phyloP scores from a whole-genome alignment of 2,329 filamentous ascomycete genomes.

The Orbilia quercus region DNA sequence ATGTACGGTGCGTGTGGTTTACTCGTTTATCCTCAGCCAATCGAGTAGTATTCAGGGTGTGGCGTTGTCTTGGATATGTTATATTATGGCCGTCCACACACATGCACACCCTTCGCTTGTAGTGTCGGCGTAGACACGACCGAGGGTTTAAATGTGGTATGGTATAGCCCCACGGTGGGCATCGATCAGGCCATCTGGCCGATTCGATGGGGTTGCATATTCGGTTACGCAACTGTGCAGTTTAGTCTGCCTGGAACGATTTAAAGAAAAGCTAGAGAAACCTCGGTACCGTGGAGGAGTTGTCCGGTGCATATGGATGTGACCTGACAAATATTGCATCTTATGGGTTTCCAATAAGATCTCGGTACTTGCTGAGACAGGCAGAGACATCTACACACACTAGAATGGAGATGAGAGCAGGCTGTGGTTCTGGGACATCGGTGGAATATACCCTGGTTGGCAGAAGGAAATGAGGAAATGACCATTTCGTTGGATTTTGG shows the following conservation, averaged over 20 bases:
- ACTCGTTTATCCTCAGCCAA: constrained; percentile 2
- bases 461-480: constrained; percentile 1
- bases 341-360: constrained; percentile 19
- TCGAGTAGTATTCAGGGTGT: constrained; percentile 13
- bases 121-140: constrained; percentile 15
- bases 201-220: constrained; percentile 13
- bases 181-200: constrained; percentile 15
- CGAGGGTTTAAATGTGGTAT: not conserved
- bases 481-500: constrained; percentile 52
- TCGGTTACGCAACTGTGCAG: constrained; percentile 28
- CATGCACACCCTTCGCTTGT: constrained; percentile 15
- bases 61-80: constrained; percentile 13
- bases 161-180: not conserved
- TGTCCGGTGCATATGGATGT: constrained; percentile 14
- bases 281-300: constrained; percentile 15
- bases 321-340: constrained; percentile 28
- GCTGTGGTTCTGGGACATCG: constrained; percentile 18
- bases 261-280: not conserved
- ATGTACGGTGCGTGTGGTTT: not conserved
- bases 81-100: too few relatives aligned
- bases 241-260: constrained; percentile 12
- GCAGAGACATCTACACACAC: constrained; percentile 28
- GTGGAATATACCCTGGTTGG: constrained; percentile 38
- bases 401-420: constrained; percentile 9
- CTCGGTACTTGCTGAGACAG: constrained; percentile 30